Evolutionary conservation across 805 yeast genomes (phyloP).

Genomic region (Kodamaea leandrae): DNA sequence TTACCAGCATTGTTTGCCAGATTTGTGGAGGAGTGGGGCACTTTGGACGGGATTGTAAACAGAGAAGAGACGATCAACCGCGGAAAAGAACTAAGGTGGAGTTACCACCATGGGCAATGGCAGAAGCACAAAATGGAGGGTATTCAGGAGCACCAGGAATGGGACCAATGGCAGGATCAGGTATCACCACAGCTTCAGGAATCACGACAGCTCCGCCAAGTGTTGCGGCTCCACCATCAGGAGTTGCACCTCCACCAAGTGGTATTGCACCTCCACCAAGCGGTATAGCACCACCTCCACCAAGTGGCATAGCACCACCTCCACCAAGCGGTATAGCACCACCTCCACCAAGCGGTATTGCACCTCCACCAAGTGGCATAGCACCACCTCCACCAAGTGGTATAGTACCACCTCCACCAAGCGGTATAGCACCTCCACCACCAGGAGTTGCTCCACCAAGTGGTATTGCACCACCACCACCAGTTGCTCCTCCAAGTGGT

Average conservation of each 20-base stretch:
- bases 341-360: neutral
- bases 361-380: conserved; percentile 23
- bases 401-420: conserved; percentile 14
- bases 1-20: conserved; percentile 61
- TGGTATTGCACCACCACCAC: conserved; percentile 19
- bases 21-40: conserved; percentile 85
- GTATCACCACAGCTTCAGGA: too few species aligned
- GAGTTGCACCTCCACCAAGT: conserved; percentile 11
- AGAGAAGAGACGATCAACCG: conserved; percentile 1
- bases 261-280: neutral
- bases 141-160: too few species aligned
- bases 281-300: conserved; percentile 17
- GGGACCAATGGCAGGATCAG: too few species aligned
- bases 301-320: conserved; percentile 11
- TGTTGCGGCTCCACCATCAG: conserved; percentile 7
- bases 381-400: conserved; percentile 10
- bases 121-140: too few species aligned
- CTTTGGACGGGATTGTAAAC: conserved; percentile 79
- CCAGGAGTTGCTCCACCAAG: conserved; percentile 21
- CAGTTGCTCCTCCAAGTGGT: neutral
- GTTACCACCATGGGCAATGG: conserved; percentile 23
- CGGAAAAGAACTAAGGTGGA: conserved; percentile 19
- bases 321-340: neutral
- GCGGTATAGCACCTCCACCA: conserved; percentile 17
- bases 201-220: too few species aligned